Evolutionary conservation across 2,329 filamentous ascomycete genomes (phyloP), one percentile per base, ranked within the genome.

Genomic region (Talaromyces sp.): DNA sequence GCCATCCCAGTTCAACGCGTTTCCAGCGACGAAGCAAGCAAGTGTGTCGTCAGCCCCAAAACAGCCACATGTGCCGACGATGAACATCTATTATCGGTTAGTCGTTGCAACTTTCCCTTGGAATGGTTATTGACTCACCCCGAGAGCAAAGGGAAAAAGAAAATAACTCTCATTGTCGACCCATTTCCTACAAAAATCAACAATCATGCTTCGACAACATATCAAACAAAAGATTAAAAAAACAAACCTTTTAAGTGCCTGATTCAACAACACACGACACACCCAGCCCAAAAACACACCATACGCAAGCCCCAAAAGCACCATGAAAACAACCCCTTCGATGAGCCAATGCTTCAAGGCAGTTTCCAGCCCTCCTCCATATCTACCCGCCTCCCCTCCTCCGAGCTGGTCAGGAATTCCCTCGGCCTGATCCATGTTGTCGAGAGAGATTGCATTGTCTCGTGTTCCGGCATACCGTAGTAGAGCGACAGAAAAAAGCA

Each of bases 1-100:
- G 3, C 85, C 84, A 59, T 86, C 82, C 85, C 85, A 87, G 70
- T 86, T 87, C 52, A 87, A 72, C 13, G 79, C 78, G 65, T 79
- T 82, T 7, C 85, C 85, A 0, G 85, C 84, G 2, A 83, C 77
- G 60, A 86, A 86, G 67, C 84, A 87, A 3, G 84, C 84, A 3
- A 87, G 76, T 0, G 86, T 79, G 62, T 87, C 85, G 58, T 86
- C 83, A 0, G 82, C 84, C 13, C 84, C 84, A 17, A 86, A 75
- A 24, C 79, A 75, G 27, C 84, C 84, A 60, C 81, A 83, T 0
- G 83, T 82, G 2, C 85, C 84, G 27, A 86, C 75, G 38, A 84
- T 73, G 67, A 86, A 86, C 10, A 87, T 74, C 78, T 81, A n/a
- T 46, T 43, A 4, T 19, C 10, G 14, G n/a, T 8, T 4, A 4